These are phyloP conservation scores for Actinomucor elegans DNA, from an alignment of 371 early-diverging fungal genomes.

Conservation along the genomic window DNA sequence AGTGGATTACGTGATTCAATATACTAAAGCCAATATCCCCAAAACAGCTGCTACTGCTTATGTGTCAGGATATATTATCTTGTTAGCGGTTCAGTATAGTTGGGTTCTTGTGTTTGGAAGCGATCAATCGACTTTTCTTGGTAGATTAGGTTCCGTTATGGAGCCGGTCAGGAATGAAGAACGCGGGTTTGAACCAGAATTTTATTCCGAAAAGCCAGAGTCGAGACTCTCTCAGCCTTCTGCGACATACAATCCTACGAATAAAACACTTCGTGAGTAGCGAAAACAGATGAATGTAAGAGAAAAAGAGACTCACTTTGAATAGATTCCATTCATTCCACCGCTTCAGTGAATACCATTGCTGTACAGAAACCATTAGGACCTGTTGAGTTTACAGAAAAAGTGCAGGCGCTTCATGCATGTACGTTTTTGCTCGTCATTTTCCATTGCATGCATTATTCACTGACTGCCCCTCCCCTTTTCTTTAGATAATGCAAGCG, in stretches of 20 bases:
- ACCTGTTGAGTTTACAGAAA: conserved; percentile 27
- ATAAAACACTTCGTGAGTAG: background rate
- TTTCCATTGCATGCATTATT: background rate
- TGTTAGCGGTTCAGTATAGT: conserved; percentile 36
- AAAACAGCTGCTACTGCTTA: conserved; percentile 32
- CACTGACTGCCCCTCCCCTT: background rate
- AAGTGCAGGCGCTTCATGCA: conserved; percentile 25
- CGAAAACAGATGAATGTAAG: too few species aligned
- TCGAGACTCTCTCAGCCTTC: background rate
- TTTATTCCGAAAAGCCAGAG: conserved; percentile 4
- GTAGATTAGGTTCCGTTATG: conserved; percentile 4
- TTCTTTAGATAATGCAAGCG: conserved; percentile 71
- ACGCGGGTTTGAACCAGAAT: conserved; percentile 1
- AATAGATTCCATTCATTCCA: background rate
- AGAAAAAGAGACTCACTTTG: too few species aligned
- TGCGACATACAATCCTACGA: background rate
- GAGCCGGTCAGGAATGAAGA: background rate
- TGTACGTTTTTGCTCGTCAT: conserved; percentile 45
- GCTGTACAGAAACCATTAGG: background rate
- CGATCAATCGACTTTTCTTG: conserved; percentile 30
- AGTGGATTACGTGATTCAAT: conserved; percentile 42
- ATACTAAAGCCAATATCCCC: conserved; percentile 19
- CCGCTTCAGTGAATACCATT: conserved; percentile 1
- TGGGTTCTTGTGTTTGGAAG: conserved; percentile 45
- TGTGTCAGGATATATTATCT: conserved; percentile 36